Evolutionary conservation across 139 green algal species (phyloP).

Genomic region (Chlorella vulgaris): DNA sequence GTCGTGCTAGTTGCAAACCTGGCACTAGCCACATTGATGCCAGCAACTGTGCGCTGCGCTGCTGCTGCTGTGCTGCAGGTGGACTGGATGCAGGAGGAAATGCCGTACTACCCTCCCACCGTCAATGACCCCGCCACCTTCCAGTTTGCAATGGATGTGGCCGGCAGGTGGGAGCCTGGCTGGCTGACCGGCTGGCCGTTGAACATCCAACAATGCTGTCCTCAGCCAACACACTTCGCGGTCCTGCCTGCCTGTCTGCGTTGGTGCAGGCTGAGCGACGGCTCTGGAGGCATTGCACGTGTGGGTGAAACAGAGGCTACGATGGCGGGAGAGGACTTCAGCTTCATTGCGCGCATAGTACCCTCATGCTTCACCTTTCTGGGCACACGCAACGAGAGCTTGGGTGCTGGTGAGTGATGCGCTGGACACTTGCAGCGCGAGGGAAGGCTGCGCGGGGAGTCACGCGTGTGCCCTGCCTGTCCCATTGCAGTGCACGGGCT

Average conservation of each 20-base stretch:
- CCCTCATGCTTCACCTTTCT: conserved; percentile 81
- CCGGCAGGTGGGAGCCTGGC: conserved; percentile 17
- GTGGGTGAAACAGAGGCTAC: conserved; percentile 55
- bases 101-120: conserved; percentile 80
- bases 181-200: not conserved
- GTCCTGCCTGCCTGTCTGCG: not conserved
- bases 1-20: too few species aligned
- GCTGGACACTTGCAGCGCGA: not conserved
- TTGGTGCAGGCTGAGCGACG: conserved; percentile 45
- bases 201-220: not conserved
- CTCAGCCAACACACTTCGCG: too few species aligned
- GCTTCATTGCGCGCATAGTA: conserved; percentile 65
- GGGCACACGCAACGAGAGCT: conserved; percentile 79
- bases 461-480: not conserved
- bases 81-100: conserved; percentile 64
- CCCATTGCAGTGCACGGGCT: conserved; percentile 53
- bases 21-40: too few species aligned
- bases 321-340: conserved; percentile 88
- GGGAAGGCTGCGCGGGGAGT: not conserved
- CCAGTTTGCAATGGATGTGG: conserved; percentile 67
- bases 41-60: too few species aligned
- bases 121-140: conserved; percentile 72
- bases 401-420: conserved; percentile 39
- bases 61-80: too few species aligned
- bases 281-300: not conserved